phyloP scores from a whole-genome alignment of 257 asterid species.

The Thymus quinquecostatus region DNA sequence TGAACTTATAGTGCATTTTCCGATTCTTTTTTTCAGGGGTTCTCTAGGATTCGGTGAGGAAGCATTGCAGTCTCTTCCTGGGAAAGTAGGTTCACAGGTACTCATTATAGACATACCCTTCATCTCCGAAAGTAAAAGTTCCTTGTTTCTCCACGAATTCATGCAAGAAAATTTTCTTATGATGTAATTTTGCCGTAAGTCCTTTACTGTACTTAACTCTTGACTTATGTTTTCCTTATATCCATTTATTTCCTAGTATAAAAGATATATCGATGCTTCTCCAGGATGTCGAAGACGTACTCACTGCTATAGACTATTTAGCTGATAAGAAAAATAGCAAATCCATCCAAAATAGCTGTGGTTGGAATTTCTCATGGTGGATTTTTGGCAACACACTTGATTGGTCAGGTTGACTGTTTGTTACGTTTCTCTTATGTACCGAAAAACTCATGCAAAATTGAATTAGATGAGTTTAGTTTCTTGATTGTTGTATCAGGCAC shows the following conservation, averaged over 20 bases:
- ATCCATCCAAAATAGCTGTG: conserved; percentile 82
- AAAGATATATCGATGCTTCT: background rate
- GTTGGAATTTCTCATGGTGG: conserved; percentile 98
- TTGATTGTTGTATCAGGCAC: conserved; percentile 55
- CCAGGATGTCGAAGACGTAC: conserved; percentile 89
- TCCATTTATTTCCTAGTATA: background rate
- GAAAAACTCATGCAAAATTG: background rate
- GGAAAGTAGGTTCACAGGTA: conserved; percentile 90
- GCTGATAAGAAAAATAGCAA: conserved; percentile 66
- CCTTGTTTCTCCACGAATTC: background rate
- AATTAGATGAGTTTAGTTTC: background rate
- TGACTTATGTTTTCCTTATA: too few relatives aligned
- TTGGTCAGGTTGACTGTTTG: conserved; percentile 67
- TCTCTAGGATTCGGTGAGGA: conserved; percentile 97
- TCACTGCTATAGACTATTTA: conserved; percentile 72
- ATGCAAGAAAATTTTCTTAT: background rate
- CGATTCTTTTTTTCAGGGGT: conserved; percentile 56
- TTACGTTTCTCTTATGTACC: background rate
- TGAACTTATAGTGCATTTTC: background rate
- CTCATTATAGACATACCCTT: background rate
- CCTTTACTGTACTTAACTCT: background rate
- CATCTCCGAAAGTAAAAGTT: background rate
- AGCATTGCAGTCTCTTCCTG: conserved; percentile 98
- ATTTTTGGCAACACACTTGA: conserved; percentile 85
- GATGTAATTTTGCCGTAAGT: too few relatives aligned